Conservation (phyloP, 2,329 filamentous ascomycete genomes). For the Fusarium sp. region DNA sequence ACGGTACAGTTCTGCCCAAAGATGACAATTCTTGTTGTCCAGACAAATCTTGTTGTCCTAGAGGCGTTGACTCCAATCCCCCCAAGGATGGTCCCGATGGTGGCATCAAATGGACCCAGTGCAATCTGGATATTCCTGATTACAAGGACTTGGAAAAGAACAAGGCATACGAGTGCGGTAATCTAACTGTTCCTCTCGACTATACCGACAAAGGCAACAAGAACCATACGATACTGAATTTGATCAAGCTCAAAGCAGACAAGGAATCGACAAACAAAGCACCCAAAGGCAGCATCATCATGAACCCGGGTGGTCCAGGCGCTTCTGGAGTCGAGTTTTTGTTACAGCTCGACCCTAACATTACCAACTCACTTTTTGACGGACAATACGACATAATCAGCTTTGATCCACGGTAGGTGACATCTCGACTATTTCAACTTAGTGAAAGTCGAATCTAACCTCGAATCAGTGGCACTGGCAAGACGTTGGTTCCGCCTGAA, state of each 20-base stretch:
- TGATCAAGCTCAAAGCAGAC: not conserved
- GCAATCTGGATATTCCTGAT: not conserved
- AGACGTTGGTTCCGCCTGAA: not conserved
- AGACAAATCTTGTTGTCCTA: no score
- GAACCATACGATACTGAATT: not conserved
- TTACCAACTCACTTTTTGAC: not conserved
- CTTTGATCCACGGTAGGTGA: not conserved
- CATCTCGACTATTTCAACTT: not conserved
- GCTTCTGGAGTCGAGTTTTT: not conserved
- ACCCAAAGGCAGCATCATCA: not conserved
- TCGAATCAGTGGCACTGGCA: not conserved
- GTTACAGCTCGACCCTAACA: no score
- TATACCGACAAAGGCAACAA: not conserved
- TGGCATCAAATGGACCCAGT: not conserved
- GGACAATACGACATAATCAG: not conserved
- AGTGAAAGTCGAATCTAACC: not conserved
- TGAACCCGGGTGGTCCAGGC: not conserved
- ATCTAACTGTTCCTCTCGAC: not conserved
- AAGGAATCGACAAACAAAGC: not conserved
- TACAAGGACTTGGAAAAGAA: not conserved
- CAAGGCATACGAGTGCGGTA: not conserved
- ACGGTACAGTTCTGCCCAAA: not conserved
- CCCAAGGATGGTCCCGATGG: no score
- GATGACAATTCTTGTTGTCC: not conserved
- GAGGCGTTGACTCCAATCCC: no score